Base-by-base conservation (phyloP, 2,329 filamentous ascomycete species). In the Cladophialophora chaetospira region DNA sequence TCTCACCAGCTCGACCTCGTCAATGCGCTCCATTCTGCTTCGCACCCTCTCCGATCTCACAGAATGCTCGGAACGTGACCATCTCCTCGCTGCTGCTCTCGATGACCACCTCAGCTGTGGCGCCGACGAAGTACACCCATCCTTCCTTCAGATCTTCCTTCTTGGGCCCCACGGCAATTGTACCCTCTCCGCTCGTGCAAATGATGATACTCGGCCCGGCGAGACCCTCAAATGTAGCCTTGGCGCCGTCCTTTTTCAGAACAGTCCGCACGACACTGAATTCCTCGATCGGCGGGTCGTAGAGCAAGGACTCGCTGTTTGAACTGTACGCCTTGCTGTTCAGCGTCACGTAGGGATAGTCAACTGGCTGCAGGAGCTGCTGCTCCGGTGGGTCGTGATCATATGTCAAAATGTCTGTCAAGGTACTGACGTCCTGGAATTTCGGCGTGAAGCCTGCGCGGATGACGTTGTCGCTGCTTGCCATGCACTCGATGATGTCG, bases 401-500 rank as follows among this genome's bases (percentile, higher is more conserved):
- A 78, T 99, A 99, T 0, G 94, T 99, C 64, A 99, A 78, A 87
- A 96, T 96, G 60, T 85, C 82, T 29, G 93, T 91, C 9, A 99
- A 80, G 0, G 91, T 97, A 52, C 86, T 77, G 19, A 97, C 90
- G 66, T 99, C 94, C 77, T 97, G 97, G 82, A 96, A 99, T 72
- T 99, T 99, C 54, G 94, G 94, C 0, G 94, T 99, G 74, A 99
- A 94, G 40, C 94, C 94, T 0, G 94, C 94, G 54, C 94, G 91
- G 49, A 99, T 92, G 31, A 99, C 94, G 65, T 99, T 99, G 81
- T 99, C 94, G n/a, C 90, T 96, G 6, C 91, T 88, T 0, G 94
- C 94, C 94, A 99, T 99, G 79, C 94, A 99, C 75, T 99, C 94
- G 71, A 99, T 91, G 66, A 99, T 96, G 69, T 99, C 93, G 29